A percentile compares a stretch with the other conserved stretches of the same genome.
These are phyloP conservation scores for Phaffia australis DNA, from an alignment of 768 basidiomycete genomes.

Conservation along the genomic window DNA sequence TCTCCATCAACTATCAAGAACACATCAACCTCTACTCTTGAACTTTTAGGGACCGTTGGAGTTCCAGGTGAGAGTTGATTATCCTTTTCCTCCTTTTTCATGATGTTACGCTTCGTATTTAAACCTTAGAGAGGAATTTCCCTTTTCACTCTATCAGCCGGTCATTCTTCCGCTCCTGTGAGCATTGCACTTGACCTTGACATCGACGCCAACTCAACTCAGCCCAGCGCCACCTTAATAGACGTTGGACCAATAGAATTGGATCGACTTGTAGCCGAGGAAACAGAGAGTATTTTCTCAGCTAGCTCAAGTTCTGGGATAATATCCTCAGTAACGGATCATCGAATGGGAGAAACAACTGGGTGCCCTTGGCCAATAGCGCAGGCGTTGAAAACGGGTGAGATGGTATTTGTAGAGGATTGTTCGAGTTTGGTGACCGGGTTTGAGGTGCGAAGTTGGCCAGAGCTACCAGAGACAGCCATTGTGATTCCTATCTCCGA, in stretches of 20 bases:
- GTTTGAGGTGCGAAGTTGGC: constrained; percentile 18
- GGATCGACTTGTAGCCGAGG: too few relatives aligned
- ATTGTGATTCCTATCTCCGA: constrained; percentile 20
- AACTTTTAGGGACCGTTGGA: background rate
- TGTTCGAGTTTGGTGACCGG: constrained; percentile 11
- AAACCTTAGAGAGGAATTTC: too few relatives aligned
- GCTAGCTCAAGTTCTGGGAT: too few relatives aligned
- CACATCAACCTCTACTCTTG: background rate
- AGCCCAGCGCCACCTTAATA: too few relatives aligned
- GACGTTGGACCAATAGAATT: too few relatives aligned
- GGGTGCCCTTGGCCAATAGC: constrained; percentile 17
- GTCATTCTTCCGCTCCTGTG: constrained; percentile 1
- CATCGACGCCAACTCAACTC: background rate
- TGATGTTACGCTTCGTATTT: too few relatives aligned
- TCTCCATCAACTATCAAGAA: background rate
- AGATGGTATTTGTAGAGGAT: constrained; percentile 19
- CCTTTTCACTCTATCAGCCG: background rate
- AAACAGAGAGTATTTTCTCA: too few relatives aligned
- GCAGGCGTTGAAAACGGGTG: constrained; percentile 1
- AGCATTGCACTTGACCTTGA: background rate
- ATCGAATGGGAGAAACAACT: too few relatives aligned
- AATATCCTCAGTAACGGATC: too few relatives aligned
- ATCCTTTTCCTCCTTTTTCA: too few relatives aligned
- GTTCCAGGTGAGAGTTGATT: background rate
- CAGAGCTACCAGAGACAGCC: constrained; percentile 11